A percentile compares a stretch with the other conserved stretches of the same genome.
These are phyloP conservation scores for Cercospora sojina DNA, from an alignment of 2,329 filamentous ascomycete species.

Conservation along the genomic window DNA sequence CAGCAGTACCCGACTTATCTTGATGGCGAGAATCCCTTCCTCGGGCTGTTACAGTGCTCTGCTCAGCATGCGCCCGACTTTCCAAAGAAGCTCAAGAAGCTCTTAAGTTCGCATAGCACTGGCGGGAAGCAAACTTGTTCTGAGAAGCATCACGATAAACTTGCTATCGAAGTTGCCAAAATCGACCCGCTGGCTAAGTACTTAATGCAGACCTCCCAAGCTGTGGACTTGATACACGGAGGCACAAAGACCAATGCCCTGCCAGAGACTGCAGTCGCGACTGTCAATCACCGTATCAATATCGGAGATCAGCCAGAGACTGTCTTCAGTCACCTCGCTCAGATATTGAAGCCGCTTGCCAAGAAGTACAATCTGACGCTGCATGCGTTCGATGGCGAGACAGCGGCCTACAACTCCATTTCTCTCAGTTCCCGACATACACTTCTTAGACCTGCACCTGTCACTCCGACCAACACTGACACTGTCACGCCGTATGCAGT, in stretches of 20 bases:
- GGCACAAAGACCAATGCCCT: slow-evolving; percentile 61
- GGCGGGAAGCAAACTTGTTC: slow-evolving; percentile 36
- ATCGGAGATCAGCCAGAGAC: slow-evolving; percentile 52
- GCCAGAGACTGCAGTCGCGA: slow-evolving; percentile 54
- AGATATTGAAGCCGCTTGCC: slow-evolving; percentile 49
- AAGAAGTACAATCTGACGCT: slow-evolving; percentile 51
- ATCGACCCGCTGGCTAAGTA: slow-evolving; percentile 49
- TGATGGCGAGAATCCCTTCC: slow-evolving; percentile 54
- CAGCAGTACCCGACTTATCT: slow-evolving; percentile 56
- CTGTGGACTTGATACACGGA: slow-evolving; percentile 55
- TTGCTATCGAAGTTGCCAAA: slow-evolving; percentile 41
- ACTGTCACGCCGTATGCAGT: slow-evolving; percentile 36
- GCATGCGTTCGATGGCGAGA: slow-evolving; percentile 49
- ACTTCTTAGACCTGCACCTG: slow-evolving; percentile 37
- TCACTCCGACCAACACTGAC: slow-evolving; percentile 40
- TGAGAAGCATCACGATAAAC: slow-evolving; percentile 41
- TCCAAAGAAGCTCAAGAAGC: slow-evolving; percentile 39
- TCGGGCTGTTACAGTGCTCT: slow-evolving; percentile 58
- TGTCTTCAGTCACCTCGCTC: slow-evolving; percentile 49
- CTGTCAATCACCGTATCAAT: slow-evolving; percentile 59
- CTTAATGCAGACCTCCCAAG: slow-evolving; percentile 58
- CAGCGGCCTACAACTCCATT: slow-evolving; percentile 37
- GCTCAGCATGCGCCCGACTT: slow-evolving; percentile 56
- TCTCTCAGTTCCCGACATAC: slow-evolving; percentile 30
- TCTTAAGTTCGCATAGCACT: slow-evolving; percentile 27